Evolutionary conservation across 768 basidiomycete genomes (phyloP).

Genomic region (Calvatia gigantea): DNA sequence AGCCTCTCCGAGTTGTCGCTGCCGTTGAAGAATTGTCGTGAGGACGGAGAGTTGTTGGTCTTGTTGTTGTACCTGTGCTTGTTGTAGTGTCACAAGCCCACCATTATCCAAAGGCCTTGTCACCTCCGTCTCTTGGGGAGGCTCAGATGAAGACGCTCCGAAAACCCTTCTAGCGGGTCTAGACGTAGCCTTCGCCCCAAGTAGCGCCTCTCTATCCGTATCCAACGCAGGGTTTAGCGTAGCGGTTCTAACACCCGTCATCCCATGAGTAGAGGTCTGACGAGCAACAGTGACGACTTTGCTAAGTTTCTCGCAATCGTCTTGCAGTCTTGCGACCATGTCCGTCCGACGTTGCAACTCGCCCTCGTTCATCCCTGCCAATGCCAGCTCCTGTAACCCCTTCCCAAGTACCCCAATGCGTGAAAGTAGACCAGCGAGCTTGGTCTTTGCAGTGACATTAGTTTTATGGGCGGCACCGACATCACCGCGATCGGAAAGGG

Average conservation of each 20-base stretch:
- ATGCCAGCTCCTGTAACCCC: slow-evolving; percentile 61
- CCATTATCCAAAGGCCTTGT: slow-evolving; percentile 87
- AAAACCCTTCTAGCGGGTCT: slow-evolving; percentile 73
- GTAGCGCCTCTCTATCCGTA: slow-evolving; percentile 62
- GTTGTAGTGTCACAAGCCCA: slow-evolving; percentile 78
- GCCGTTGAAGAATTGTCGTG: slow-evolving; percentile 77
- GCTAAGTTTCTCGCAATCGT: slow-evolving; percentile 86
- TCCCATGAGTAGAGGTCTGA: slow-evolving; percentile 38
- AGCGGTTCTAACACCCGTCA: slow-evolving; percentile 17
- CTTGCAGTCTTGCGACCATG: slow-evolving; percentile 83
- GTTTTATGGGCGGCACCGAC: slow-evolving; percentile 69
- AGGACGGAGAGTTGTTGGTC: slow-evolving; percentile 79
- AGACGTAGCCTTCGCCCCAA: slow-evolving; percentile 39
- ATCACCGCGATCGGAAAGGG: slow-evolving; percentile 74
- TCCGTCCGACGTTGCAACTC: slow-evolving; percentile 87
- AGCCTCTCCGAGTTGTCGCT: slow-evolving; percentile 82
- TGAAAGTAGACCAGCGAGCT: slow-evolving; percentile 72
- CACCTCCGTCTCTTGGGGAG: slow-evolving; percentile 75
- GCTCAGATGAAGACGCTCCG: slow-evolving; percentile 52
- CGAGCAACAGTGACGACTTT: slow-evolving; percentile 80
- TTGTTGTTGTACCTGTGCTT: slow-evolving; percentile 78
- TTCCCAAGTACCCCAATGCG: slow-evolving; percentile 70
- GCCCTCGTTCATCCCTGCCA: slow-evolving; percentile 82
- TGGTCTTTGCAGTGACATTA: slow-evolving; percentile 83
- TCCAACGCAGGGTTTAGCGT: slow-evolving; percentile 43